Evolutionary conservation across 148 eudicot species (phyloP).

Genomic region (Vaccinium myrtillus): DNA sequence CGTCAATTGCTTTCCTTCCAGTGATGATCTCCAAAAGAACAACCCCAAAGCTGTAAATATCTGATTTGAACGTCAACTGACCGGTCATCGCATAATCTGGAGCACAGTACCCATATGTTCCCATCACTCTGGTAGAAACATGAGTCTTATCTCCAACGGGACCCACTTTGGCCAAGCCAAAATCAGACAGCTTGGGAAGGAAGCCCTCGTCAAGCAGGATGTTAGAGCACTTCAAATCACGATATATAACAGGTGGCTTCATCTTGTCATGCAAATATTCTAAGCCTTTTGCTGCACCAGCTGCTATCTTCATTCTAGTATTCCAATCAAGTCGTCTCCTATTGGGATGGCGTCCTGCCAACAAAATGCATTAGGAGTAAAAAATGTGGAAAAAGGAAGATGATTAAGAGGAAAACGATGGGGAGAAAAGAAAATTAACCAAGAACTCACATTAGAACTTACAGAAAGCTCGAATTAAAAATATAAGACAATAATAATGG

Average conservation of each 20-base stretch:
- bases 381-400: not conserved
- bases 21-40: constrained; percentile 76
- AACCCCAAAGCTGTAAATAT: constrained; percentile 86
- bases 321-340: constrained; percentile 66
- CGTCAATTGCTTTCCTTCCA: constrained; percentile 70
- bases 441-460: not conserved
- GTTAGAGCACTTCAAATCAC: constrained; percentile 86
- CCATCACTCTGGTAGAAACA: constrained; percentile 89
- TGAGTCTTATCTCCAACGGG: constrained; percentile 77
- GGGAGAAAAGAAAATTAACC: not conserved
- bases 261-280: constrained; percentile 80
- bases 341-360: constrained; percentile 35
- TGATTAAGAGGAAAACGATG: not conserved
- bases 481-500: not conserved
- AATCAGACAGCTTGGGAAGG: constrained; percentile 75
- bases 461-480: not conserved
- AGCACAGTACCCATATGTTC: constrained; percentile 87
- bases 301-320: constrained; percentile 85
- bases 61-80: constrained; percentile 80
- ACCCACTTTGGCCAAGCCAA: constrained; percentile 85
- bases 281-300: constrained; percentile 88
- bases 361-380: not conserved
- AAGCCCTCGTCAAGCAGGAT: constrained; percentile 72
- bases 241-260: constrained; percentile 78
- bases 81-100: constrained; percentile 94